These are phyloP conservation scores for Trichosanthes truncata DNA, from an alignment of 306 rosid species.

Conservation along the genomic window DNA sequence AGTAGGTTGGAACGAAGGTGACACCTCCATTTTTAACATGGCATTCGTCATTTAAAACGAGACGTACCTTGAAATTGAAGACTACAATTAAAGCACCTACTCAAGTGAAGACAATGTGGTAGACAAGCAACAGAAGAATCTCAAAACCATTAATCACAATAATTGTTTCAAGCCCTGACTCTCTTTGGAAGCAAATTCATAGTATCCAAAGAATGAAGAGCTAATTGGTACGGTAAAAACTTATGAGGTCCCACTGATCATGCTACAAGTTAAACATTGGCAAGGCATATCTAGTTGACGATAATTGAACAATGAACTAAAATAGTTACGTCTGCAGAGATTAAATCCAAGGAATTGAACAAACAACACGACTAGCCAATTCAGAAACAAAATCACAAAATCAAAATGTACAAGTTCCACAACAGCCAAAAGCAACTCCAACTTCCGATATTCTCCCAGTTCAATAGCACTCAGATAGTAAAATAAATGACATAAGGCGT, in stretches of 20 bases:
- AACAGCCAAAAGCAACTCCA: not conserved
- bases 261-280: not conserved
- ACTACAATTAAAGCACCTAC: not conserved
- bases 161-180: not conserved
- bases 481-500: not conserved
- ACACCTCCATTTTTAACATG: not conserved
- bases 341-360: not conserved
- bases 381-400: not conserved
- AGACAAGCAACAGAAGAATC: not conserved
- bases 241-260: not conserved
- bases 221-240: not conserved
- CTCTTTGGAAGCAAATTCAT: not conserved
- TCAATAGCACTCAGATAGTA: not conserved
- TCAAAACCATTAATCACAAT: not conserved
- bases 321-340: not conserved
- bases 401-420: not conserved
- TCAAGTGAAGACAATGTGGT: not conserved
- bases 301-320: not conserved
- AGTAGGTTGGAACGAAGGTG: slow-evolving; percentile 3
- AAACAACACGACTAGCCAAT: not conserved
- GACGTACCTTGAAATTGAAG: not conserved
- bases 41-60: not conserved
- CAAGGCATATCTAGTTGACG: not conserved
- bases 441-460: not conserved
- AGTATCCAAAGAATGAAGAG: not conserved